phyloP scores from a whole-genome alignment of 2,329 filamentous ascomycete genomes.

The Seiridium unicorne region DNA sequence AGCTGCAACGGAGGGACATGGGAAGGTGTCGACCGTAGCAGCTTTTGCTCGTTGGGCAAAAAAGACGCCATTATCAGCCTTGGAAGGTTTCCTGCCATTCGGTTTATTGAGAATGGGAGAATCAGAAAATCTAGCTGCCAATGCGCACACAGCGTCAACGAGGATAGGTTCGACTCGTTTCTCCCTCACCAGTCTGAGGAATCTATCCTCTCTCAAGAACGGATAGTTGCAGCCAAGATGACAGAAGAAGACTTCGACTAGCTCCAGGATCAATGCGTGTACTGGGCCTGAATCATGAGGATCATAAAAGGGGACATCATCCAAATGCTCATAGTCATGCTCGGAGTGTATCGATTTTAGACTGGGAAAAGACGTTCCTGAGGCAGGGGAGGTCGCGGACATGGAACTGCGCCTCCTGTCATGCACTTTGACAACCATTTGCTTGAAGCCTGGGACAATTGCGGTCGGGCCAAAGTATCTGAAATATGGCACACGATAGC shows the following conservation, averaged over 20 bases:
- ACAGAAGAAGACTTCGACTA: conserved; percentile 78
- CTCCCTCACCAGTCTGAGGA: conserved; percentile 73
- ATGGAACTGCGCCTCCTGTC: conserved; percentile 63
- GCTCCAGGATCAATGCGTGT: conserved; percentile 70
- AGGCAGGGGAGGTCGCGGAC: conserved; percentile 50
- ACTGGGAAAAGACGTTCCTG: conserved; percentile 28
- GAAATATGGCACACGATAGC: conserved; percentile 79
- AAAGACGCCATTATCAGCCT: conserved; percentile 70
- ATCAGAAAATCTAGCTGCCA: conserved; percentile 79
- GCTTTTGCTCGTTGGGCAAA: conserved; percentile 82
- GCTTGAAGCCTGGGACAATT: conserved; percentile 88
- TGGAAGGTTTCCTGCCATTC: conserved; percentile 45
- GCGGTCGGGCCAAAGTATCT: conserved; percentile 88
- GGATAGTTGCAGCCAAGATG: conserved; percentile 85
- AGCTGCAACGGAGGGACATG: conserved; percentile 78
- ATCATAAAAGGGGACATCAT: conserved; percentile 74
- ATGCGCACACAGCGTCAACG: conserved; percentile 80
- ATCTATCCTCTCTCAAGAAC: conserved; percentile 72
- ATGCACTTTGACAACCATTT: conserved; percentile 80
- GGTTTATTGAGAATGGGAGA: conserved; percentile 50
- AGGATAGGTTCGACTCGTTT: conserved; percentile 81
- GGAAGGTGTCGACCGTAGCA: conserved; percentile 79
- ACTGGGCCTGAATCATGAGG: conserved; percentile 67
- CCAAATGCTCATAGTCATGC: conserved; percentile 39
- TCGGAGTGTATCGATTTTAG: conserved; percentile 40